phyloP scores from a whole-genome alignment of 306 rosid species.

The Pterocarpus santalinus region DNA sequence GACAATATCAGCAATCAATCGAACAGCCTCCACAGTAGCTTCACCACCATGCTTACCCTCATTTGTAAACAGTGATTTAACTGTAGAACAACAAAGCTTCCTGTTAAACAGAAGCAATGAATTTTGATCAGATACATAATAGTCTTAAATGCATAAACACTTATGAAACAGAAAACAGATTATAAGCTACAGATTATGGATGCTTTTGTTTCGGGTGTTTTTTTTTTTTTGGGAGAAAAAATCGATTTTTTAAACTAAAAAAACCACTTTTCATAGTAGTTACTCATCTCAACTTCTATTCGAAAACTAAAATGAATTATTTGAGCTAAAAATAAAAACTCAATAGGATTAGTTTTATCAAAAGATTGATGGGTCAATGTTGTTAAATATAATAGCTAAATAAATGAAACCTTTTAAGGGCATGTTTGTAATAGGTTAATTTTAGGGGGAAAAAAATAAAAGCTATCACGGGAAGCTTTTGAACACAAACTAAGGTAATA shows the following conservation, averaged over 20 bases:
- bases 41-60: slow-evolving; percentile 97
- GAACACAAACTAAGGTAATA: not conserved
- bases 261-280: too few species aligned
- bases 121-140: slow-evolving; percentile 14
- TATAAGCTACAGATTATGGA: not conserved
- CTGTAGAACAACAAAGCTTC: slow-evolving; percentile 76
- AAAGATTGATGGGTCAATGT: slow-evolving; percentile 2
- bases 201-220: too few species aligned
- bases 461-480: not conserved
- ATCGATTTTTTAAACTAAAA: too few species aligned
- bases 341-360: not conserved
- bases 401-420: not conserved
- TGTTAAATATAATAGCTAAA: not conserved
- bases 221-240: too few species aligned
- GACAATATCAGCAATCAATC: slow-evolving; percentile 82
- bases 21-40: slow-evolving; percentile 88
- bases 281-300: too few species aligned
- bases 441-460: not conserved
- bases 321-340: slow-evolving; percentile 35
- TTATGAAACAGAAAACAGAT: slow-evolving; percentile 14
- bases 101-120: slow-evolving; percentile 63
- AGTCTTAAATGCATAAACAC: slow-evolving; percentile 11
- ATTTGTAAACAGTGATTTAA: slow-evolving; percentile 76
- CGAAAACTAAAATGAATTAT: not conserved
- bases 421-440: too few species aligned